Conservation (phyloP, 108 stramenopile genomes). For the Nannochloropsis granulata region DNA sequence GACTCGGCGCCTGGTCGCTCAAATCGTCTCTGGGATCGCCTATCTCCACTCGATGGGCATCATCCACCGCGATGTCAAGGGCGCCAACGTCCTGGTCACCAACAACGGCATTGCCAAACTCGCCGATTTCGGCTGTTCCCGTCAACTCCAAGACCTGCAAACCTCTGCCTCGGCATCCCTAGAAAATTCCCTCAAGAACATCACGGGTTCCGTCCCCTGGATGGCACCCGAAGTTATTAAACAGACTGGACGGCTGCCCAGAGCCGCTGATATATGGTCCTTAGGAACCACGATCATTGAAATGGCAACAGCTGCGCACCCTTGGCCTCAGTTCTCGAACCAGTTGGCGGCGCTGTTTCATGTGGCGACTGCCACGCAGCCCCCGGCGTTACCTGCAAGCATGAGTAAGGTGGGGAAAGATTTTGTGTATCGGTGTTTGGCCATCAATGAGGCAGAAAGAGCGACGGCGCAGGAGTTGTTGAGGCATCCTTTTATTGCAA, state of each 20-base stretch:
- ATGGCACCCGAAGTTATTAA: constrained; percentile 52
- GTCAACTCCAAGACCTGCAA: constrained; percentile 15
- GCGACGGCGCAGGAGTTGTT: constrained; percentile 14
- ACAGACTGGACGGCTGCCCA: constrained; percentile 31
- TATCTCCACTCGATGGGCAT: constrained; percentile 43
- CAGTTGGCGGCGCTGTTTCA: constrained; percentile 37
- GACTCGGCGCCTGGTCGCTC: constrained; percentile 16
- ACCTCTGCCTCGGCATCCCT: not conserved
- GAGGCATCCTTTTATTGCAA: constrained; percentile 3
- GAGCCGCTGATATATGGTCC: constrained; percentile 32
- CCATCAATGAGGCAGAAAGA: constrained; percentile 2
- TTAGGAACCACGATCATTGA: constrained; percentile 38
- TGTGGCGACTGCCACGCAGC: constrained; percentile 31
- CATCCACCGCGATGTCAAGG: constrained; percentile 48
- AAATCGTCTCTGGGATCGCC: constrained; percentile 33
- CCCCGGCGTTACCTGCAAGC: constrained; percentile 3
- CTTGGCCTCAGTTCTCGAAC: constrained; percentile 36
- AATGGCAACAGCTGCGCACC: constrained; percentile 37
- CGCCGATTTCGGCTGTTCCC: constrained; percentile 41
- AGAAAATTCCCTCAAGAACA: not conserved
- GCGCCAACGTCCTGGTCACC: constrained; percentile 48
- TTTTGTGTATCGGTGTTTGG: constrained; percentile 6
- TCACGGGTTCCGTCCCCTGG: constrained; percentile 43
- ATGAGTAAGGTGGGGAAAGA: not conserved
- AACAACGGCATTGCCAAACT: constrained; percentile 38